Conservation (phyloP, 768 basidiomycete species). For the Phanerodontia chrysosporium region DNA sequence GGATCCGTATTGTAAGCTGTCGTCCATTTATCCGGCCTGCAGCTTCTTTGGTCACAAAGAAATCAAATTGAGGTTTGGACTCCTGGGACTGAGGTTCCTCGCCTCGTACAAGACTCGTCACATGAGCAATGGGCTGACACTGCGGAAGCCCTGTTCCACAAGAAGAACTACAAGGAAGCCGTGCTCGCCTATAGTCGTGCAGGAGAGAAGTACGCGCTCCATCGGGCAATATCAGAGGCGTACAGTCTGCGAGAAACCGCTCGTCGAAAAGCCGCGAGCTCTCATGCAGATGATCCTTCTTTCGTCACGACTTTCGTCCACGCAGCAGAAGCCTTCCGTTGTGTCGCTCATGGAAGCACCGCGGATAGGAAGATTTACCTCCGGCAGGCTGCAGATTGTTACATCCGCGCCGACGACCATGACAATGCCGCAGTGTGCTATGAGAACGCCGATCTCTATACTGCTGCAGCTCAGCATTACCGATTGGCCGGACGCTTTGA, state of each 20-base stretch:
- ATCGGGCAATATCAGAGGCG: slow-evolving; percentile 45
- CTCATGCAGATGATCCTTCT: slow-evolving; percentile 25
- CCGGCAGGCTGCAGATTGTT: slow-evolving; percentile 19
- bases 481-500: slow-evolving; percentile 46
- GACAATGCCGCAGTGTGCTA: slow-evolving; percentile 42
- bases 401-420: slow-evolving; percentile 21
- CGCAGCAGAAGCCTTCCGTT: slow-evolving; percentile 1
- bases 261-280: slow-evolving; percentile 19
- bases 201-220: slow-evolving; percentile 24
- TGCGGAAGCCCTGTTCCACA: slow-evolving; percentile 37
- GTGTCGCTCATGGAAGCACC: slow-evolving; percentile 6
- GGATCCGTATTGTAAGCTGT: neutral
- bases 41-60: slow-evolving; percentile 50
- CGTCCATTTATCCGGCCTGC: neutral
- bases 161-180: slow-evolving; percentile 47
- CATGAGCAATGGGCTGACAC: slow-evolving; percentile 40
- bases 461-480: slow-evolving; percentile 40
- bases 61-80: slow-evolving; percentile 44
- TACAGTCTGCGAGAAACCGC: slow-evolving; percentile 53
- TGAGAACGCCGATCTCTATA: slow-evolving; percentile 36
- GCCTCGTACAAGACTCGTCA: slow-evolving; percentile 50
- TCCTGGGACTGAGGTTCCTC: slow-evolving; percentile 45
- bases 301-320: neutral
- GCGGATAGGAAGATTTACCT: neutral
- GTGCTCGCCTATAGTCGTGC: slow-evolving; percentile 52